Base-by-base conservation (phyloP, 2,329 filamentous ascomycete species). In the Sclerotinia sclerotiorum region DNA sequence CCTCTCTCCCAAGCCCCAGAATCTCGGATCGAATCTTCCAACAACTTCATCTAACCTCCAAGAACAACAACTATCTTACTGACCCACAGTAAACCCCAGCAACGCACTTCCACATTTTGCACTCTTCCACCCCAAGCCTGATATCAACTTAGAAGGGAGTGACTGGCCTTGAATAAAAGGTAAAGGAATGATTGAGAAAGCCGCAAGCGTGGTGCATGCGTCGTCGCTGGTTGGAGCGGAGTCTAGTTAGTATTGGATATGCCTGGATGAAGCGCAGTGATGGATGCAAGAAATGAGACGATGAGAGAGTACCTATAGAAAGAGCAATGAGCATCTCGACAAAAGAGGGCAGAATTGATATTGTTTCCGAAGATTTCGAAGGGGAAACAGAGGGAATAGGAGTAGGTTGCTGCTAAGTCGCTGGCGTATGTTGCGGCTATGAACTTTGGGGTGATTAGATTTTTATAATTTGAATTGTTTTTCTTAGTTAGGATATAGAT, bases 1-100 rank as follows among this genome's bases (percentile, higher is more conserved):
- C 13, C 15, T 8, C 13, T 7, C n/a, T 15, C 2, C 2, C 7
- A 3, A 17, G n/a, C 8, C 2, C 8, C n/a, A 19, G 0, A 44
- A 35, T 2, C n/a, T 2, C 13, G 3, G 7, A 24, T 10, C 27
- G 4, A 61, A 0, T n/a, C 19, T 32, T 29, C 5, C 24, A 39
- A 21, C 11, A 27, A n/a, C 21, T 1, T 42, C 32, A 39, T 8
- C 32, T 2, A 24, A 17, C 39, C 39, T 5, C 3, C 3, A 6
- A 17, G 13, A 42, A 15, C 1, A 48, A 35, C 27, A 15, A 3
- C 0, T 10, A 42, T 27, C 10, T 6, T 27, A 42, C 1, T 57
- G 32, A 1, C 60, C 32, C 8, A 39, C 10, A 27, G 7, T 51
- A 13, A 39, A 27, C 5, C 48, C 48, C 46, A 63, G 3, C n/a